Base-by-base conservation (phyloP, 495 filamentous ascomycete genomes). In the Aspergillus bridgeri region DNA sequence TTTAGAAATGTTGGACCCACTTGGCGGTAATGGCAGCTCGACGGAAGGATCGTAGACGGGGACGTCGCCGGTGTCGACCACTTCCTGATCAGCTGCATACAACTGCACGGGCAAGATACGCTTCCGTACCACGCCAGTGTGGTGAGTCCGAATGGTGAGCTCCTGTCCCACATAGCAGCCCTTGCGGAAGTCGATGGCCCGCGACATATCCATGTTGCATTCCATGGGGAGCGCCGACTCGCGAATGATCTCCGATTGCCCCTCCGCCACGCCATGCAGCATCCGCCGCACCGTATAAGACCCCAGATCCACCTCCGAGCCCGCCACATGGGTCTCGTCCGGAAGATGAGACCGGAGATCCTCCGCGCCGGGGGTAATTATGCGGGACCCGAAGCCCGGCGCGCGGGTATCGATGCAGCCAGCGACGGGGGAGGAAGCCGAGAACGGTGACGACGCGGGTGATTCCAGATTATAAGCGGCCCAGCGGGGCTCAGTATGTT, bases 111-210 rank as follows among this genome's bases (percentile, higher is more conserved):
- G 94, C 29, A 98, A 64, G n/a, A 98, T 83, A 3, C 94, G 77
- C 77, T 96, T 96, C 64, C 94, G 78, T 46, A 97, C 91, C 9
- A 98, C 89, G 38, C 94, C 94, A 2, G 87, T 92, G 70, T 98
- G 94, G 66, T 91, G 86, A 0, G 95, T 98, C 22, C 94, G 85
- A 47, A 96, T 96, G 7, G 95, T 98, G 52, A 98, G 78, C 69
- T 98, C 94, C 74, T 98, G 94, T 0, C 94, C 94, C 0, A 98
- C 86, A 70, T 98, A 98, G 72, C 94, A 98, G 2, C 94, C 94
- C 74, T 98, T 98, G 48, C 84, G 81, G 72, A 95, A 98, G 75
- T 97, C 91, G 44, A 98, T 83, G 3, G 81, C 95, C 18, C 81
- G 79, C 79, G 86, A 86, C 60, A 89, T 77, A 70, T 98, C 94